phyloP scores from a whole-genome alignment of 1,139 yeast species.

The Scheffersomyces cryptocercus region DNA sequence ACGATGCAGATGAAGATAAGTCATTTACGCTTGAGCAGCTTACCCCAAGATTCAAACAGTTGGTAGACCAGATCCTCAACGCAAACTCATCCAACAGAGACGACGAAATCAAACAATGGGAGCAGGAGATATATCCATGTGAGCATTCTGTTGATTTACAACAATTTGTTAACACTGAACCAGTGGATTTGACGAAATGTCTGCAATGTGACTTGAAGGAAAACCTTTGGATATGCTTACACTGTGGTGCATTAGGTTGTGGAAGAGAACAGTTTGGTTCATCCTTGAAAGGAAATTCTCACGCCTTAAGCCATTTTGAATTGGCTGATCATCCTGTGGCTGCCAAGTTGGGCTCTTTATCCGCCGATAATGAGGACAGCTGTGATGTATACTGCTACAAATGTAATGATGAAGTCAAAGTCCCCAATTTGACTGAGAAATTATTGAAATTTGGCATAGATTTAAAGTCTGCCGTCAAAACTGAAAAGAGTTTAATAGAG shows the following conservation, averaged over 20 bases:
- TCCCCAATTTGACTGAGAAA: constrained; percentile 55
- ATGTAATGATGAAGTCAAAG: constrained; percentile 86
- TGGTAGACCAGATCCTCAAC: constrained; percentile 52
- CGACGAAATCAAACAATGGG: constrained; percentile 89
- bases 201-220: constrained; percentile 59
- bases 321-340: constrained; percentile 71
- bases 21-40: constrained; percentile 19
- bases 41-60: constrained; percentile 21
- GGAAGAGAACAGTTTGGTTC: constrained; percentile 89
- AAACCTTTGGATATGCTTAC: constrained; percentile 86
- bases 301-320: constrained; percentile 74
- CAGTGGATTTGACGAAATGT: constrained; percentile 52
- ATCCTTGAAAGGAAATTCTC: constrained; percentile 88
- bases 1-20: constrained; percentile 37
- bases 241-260: constrained; percentile 89
- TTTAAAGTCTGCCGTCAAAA: constrained; percentile 53
- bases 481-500: constrained; percentile 87
- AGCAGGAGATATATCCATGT: constrained; percentile 80
- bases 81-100: constrained; percentile 67
- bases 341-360: constrained; percentile 84
- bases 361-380: constrained; percentile 52
- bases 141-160: constrained; percentile 62
- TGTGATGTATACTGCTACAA: constrained; percentile 85
- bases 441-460: constrained; percentile 71
- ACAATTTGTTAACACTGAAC: constrained; percentile 23